Conservation (phyloP, 306 rosid genomes). For the Urtica urens region DNA sequence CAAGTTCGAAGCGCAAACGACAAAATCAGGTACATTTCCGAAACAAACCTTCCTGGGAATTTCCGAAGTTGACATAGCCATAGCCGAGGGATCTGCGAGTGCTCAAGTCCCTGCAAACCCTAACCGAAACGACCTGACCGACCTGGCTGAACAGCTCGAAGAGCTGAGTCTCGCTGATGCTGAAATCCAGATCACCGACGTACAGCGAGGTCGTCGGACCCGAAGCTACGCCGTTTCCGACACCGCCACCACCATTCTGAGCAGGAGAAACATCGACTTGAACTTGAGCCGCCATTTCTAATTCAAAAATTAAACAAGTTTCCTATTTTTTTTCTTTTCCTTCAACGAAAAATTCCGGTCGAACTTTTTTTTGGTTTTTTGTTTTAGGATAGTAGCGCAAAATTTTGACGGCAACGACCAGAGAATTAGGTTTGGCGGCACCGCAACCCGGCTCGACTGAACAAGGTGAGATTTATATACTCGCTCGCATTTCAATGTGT, state of each 20-base stretch:
- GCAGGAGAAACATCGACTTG: constrained; percentile 19
- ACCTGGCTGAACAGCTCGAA: constrained; percentile 26
- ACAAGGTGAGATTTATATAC: constrained; percentile 1
- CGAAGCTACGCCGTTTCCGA: constrained; percentile 4
- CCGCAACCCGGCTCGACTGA: constrained; percentile 5
- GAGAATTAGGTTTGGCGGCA: constrained; percentile 13
- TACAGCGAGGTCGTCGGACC: constrained; percentile 28
- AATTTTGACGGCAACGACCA: constrained; percentile 9
- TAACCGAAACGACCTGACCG: constrained; percentile 28
- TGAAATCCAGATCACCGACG: constrained; percentile 26
- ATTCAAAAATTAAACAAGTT: not conserved
- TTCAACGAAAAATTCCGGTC: not conserved
- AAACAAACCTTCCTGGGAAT: constrained; percentile 23
- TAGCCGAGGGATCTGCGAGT: constrained; percentile 31
- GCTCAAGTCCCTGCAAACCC: constrained; percentile 29
- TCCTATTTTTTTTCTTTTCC: not conserved
- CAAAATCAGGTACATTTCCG: too few species aligned
- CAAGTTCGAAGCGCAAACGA: not conserved
- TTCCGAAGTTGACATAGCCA: constrained; percentile 28
- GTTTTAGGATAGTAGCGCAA: not conserved
- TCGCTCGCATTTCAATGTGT: too few species aligned
- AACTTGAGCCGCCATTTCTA: constrained; percentile 20
- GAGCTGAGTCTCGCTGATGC: constrained; percentile 24
- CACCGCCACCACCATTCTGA: constrained; percentile 10
- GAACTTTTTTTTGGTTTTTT: not conserved